Evolutionary conservation across 345 rosid genomes (phyloP).

Genomic region (Brassica carinata): DNA sequence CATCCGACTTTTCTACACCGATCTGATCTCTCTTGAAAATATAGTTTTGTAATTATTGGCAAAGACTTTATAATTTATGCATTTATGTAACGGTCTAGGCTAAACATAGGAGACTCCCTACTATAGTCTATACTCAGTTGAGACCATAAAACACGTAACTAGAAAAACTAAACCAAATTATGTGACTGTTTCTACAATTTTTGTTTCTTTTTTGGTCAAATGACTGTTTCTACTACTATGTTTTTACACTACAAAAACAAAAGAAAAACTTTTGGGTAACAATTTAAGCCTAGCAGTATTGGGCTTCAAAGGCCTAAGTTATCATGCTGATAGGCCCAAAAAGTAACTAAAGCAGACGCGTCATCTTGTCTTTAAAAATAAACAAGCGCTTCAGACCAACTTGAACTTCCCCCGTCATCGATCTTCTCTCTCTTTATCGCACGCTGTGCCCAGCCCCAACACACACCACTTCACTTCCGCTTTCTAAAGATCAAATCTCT

Average conservation of each 20-base stretch:
- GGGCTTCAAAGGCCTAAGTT: conserved; percentile 11
- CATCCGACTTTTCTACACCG: neutral
- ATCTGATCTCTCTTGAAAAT: neutral
- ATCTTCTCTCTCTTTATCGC: conserved; percentile 19
- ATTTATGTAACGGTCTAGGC: too few relatives aligned
- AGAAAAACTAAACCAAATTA: too few relatives aligned
- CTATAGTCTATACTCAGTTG: too few relatives aligned
- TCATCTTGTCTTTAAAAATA: neutral
- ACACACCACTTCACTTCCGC: conserved; percentile 18
- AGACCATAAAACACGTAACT: too few relatives aligned
- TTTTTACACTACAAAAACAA: too few relatives aligned
- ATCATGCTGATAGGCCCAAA: conserved; percentile 14
- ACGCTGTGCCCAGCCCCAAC: conserved; percentile 11
- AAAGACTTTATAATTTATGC: too few relatives aligned
- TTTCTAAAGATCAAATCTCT: conserved; percentile 1
- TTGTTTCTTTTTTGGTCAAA: too few relatives aligned
- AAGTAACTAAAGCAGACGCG: neutral
- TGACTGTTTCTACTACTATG: too few relatives aligned
- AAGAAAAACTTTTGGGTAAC: neutral
- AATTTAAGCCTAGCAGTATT: neutral
- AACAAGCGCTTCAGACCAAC: conserved; percentile 24
- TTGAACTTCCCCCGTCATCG: conserved; percentile 9
- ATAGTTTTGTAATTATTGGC: too few relatives aligned
- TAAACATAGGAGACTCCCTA: too few relatives aligned
- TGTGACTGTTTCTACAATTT: too few relatives aligned